Evolutionary conservation across 306 rosid genomes (phyloP), one percentile per base, ranked within the genome.

Genomic region (Cicer yamashitae): DNA sequence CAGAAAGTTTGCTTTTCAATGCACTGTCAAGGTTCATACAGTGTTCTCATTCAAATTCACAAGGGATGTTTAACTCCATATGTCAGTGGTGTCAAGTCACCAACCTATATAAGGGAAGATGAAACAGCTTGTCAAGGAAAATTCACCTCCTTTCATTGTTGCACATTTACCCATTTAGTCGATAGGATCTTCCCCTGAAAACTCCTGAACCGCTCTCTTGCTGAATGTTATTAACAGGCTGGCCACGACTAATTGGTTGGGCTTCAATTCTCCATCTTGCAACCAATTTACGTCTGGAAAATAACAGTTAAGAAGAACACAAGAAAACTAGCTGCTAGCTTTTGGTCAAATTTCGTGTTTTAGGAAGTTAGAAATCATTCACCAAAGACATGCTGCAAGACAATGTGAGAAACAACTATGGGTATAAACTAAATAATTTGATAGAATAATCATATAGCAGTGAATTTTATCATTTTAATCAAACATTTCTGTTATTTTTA

Each of bases 181-280:
- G 85, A 70, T 90, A 82, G 22, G 97, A 84, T 81, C 98, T 90
- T 73, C 98, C 99, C 72, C 98, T 85, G 87, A 96, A 96, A 77
- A 7, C 82, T 46, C 96, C 93, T 0, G 96, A 58, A 52, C 76
- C n/a, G 0, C 84, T 86, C 30, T 87, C 91, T 18, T 82, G 81
- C 57, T 80, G 88, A n/a, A 86, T 80, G 39, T 63, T 80, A 81
- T 59, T 65, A 54, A 69, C 39, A 56, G 86, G 86, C 84, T 80
- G 94, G 47, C 74, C 83, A 46, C 85, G 88, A 74, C 41, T 73
- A 70, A 69, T 3, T 10, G 83, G 85, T 58, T 7, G 85, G 15
- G 83, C 88, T 79, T 97, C 92, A 67, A 96, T 87, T 84, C 96
- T 83, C 93, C 91, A 89, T 75, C 97, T 88, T 39, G 89, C 81